Percentiles rank a stretch among this genome's conserved stretches.
These are phyloP conservation scores for Mallotus japonicus DNA, from an alignment of 441 rosid genomes.

Conservation along the genomic window DNA sequence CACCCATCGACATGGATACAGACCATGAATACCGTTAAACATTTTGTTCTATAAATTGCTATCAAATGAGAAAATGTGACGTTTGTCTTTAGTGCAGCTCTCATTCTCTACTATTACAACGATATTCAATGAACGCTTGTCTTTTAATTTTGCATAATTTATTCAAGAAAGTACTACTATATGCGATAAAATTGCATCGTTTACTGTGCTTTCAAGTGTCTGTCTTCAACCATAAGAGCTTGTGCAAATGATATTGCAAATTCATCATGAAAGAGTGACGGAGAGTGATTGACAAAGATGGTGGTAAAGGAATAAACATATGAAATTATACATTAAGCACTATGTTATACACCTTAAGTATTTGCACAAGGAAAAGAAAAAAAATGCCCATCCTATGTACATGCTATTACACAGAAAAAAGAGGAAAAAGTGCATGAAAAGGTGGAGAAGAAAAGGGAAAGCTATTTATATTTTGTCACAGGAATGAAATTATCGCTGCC, in stretches of 20 bases:
- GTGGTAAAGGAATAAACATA: neutral
- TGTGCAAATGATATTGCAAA: too few species aligned
- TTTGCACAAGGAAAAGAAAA: neutral
- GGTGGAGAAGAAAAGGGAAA: neutral
- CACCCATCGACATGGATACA: neutral
- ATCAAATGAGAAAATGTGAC: neutral
- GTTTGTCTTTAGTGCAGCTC: neutral
- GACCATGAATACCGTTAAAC: neutral
- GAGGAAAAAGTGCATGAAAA: neutral
- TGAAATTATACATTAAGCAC: neutral
- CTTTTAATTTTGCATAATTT: too few species aligned
- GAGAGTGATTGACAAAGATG: neutral
- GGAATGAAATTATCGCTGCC: slow-evolving; percentile 35
- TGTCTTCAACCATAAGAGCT: too few species aligned
- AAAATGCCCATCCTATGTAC: neutral
- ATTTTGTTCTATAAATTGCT: neutral
- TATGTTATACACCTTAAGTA: neutral
- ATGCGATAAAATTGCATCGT: too few species aligned
- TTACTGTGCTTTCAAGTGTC: too few species aligned
- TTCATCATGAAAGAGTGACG: neutral
- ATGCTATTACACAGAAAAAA: neutral
- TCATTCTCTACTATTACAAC: neutral
- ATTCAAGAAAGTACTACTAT: too few species aligned
- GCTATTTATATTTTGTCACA: slow-evolving; percentile 31
- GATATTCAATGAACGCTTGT: neutral